A percentile compares a stretch with the other conserved stretches of the same genome.
phyloP scores from a whole-genome alignment of 1,284 basidiomycete genomes.

The Fomitopsis palustris region DNA sequence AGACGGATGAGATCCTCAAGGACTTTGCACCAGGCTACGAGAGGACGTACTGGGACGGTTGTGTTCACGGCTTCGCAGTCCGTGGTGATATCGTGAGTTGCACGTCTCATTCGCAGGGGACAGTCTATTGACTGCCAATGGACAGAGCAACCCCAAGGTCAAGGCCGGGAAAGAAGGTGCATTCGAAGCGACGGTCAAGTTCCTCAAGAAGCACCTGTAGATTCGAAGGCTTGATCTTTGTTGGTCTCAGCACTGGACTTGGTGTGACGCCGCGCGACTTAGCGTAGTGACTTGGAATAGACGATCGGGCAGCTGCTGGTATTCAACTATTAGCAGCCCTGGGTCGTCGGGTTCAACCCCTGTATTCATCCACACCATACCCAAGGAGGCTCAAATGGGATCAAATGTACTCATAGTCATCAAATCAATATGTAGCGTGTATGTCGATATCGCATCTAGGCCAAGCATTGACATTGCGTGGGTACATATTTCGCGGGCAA shows the following conservation, averaged over 20 bases:
- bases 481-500: no score
- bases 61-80: conserved; percentile 52
- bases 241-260: not conserved
- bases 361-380: no score
- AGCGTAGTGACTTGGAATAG: no score
- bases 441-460: no score
- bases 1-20: conserved; percentile 40
- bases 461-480: no score
- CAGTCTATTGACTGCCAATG: not conserved
- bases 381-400: no score
- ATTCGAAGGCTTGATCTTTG: not conserved
- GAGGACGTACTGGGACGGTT: conserved; percentile 41
- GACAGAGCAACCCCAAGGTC: conserved; percentile 28
- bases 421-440: no score
- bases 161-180: conserved; percentile 31
- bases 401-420: no score
- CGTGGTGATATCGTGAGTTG: conserved; percentile 31
- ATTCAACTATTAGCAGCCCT: no score
- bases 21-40: conserved; percentile 37
- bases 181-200: conserved; percentile 28
- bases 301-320: no score
- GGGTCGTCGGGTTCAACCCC: no score
- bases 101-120: not conserved
- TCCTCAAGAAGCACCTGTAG: conserved; percentile 23
- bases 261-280: not conserved